These are phyloP conservation scores for Spathaspora sp. DNA, from an alignment of 1,139 yeast species.

Conservation along the genomic window DNA sequence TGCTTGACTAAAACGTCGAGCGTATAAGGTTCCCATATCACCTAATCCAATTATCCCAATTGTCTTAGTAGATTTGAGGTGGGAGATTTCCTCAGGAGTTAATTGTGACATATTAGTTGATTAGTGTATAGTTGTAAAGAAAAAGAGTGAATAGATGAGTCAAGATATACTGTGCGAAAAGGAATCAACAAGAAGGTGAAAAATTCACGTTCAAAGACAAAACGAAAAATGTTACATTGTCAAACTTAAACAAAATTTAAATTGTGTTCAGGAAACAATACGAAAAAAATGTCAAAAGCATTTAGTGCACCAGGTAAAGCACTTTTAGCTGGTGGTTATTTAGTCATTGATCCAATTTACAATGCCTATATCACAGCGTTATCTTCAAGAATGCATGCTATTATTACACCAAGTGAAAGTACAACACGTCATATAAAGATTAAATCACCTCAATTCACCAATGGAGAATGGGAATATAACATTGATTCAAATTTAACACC, in stretches of 20 bases:
- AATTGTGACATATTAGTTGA: slow-evolving; percentile 8
- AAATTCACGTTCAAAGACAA: neutral
- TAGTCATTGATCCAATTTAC: slow-evolving; percentile 78
- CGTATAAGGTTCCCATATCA: slow-evolving; percentile 93
- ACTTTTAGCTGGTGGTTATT: slow-evolving; percentile 88
- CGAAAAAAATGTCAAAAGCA: slow-evolving; percentile 20
- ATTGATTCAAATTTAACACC: slow-evolving; percentile 14
- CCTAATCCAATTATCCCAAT: slow-evolving; percentile 95
- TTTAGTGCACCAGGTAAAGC: slow-evolving; percentile 97
- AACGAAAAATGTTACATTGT: neutral
- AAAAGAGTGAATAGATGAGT: neutral
- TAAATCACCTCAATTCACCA: slow-evolving; percentile 75
- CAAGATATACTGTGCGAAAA: neutral
- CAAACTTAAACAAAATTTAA: neutral
- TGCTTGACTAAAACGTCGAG: slow-evolving; percentile 69
- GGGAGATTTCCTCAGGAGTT: slow-evolving; percentile 11
- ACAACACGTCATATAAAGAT: slow-evolving; percentile 34
- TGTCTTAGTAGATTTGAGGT: slow-evolving; percentile 33
- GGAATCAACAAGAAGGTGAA: neutral
- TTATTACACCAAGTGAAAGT: slow-evolving; percentile 27
- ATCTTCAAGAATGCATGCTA: slow-evolving; percentile 87
- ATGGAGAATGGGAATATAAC: slow-evolving; percentile 68
- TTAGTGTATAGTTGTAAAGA: neutral
- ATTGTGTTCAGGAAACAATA: neutral
- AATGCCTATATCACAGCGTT: slow-evolving; percentile 82